phyloP scores from a whole-genome alignment of 2,329 filamentous ascomycete species.

The Sporothrix globosa region DNA sequence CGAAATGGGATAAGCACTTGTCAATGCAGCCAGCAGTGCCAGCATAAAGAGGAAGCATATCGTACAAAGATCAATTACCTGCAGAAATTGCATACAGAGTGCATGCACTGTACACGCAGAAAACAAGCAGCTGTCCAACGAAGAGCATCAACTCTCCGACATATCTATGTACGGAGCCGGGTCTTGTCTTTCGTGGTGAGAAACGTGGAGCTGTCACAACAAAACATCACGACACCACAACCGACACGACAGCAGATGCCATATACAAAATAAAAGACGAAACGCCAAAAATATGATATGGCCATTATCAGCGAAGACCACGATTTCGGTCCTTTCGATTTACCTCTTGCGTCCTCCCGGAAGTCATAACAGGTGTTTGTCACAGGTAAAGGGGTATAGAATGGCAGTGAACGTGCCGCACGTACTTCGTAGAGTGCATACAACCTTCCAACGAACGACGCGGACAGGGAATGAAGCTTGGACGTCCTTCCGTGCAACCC shows the following conservation, averaged over 20 bases:
- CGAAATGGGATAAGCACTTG: neutral
- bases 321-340: too few relatives aligned
- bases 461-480: neutral
- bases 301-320: too few relatives aligned
- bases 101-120: neutral
- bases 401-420: too few relatives aligned
- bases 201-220: neutral
- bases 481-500: neutral
- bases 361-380: too few relatives aligned
- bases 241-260: neutral
- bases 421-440: too few relatives aligned
- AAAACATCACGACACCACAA: neutral
- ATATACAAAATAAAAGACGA: neutral
- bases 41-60: slow-evolving; percentile 11
- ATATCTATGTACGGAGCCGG: neutral
- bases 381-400: too few relatives aligned
- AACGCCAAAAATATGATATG: neutral
- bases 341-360: too few relatives aligned
- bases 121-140: neutral
- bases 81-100: neutral
- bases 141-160: neutral
- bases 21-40: neutral
- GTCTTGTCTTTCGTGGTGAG: neutral
- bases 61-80: neutral
- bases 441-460: too few relatives aligned